Percentiles rank a stretch among this genome's conserved stretches.
phyloP scores from a whole-genome alignment of 345 rosid genomes.

The Pistacia vera region DNA sequence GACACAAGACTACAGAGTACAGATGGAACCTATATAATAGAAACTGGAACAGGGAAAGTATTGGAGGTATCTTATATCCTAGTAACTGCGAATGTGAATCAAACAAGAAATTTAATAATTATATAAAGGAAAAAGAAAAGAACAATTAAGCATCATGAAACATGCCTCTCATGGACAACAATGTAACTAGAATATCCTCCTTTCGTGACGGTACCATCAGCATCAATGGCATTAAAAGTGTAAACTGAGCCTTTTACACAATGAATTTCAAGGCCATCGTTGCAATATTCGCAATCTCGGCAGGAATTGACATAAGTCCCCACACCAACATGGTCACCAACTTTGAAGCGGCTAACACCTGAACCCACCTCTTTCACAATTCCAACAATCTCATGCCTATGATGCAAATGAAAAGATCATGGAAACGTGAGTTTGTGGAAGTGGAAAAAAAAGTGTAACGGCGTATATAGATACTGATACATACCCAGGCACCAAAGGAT shows the following conservation, averaged over 20 bases:
- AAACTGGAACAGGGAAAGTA: not conserved
- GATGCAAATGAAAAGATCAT: slow-evolving; percentile 3
- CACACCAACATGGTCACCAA: slow-evolving; percentile 87
- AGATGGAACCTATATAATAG: not conserved
- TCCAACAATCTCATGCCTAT: slow-evolving; percentile 90
- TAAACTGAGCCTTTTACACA: slow-evolving; percentile 58
- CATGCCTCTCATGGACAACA: slow-evolving; percentile 74
- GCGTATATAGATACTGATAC: slow-evolving; percentile 2
- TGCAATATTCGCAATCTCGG: slow-evolving; percentile 72
- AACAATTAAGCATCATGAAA: not conserved
- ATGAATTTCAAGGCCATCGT: slow-evolving; percentile 49
- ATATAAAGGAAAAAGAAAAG: not conserved
- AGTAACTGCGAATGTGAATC: not conserved
- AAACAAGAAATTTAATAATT: not conserved
- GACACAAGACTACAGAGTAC: not conserved
- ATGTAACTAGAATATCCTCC: slow-evolving; percentile 87
- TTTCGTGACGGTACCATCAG: slow-evolving; percentile 73
- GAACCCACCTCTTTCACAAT: slow-evolving; percentile 78
- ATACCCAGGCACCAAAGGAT: slow-evolving; percentile 95
- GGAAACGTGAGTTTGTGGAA: slow-evolving; percentile 14
- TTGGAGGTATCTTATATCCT: not conserved
- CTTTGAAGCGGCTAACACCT: slow-evolving; percentile 60
- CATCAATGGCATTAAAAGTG: slow-evolving; percentile 73
- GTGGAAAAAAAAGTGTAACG: not conserved
- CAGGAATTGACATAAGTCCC: slow-evolving; percentile 91